phyloP scores from a whole-genome alignment of 345 rosid species.

The Citrus reticulata region DNA sequence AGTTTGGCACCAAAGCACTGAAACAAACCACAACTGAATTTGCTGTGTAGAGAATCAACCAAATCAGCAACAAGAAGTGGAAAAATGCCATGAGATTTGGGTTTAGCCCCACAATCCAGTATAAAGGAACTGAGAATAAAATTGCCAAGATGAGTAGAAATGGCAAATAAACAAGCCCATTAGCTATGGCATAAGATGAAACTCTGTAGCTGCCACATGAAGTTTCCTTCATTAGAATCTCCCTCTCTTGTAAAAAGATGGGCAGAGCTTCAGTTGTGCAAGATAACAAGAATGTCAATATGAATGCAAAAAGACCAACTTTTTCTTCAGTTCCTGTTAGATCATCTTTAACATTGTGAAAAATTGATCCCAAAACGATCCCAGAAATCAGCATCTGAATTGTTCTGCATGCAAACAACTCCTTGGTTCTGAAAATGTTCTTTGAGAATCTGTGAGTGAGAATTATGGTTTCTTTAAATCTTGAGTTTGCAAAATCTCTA shows the following conservation, averaged over 20 bases:
- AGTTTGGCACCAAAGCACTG: slow-evolving; percentile 87
- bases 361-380: slow-evolving; percentile 84
- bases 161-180: slow-evolving; percentile 86
- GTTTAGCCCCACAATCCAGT: slow-evolving; percentile 88
- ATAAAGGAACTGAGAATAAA: slow-evolving; percentile 66
- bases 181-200: slow-evolving; percentile 84
- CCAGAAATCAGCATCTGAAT: slow-evolving; percentile 85
- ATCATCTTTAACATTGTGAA: slow-evolving; percentile 57
- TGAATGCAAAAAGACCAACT: slow-evolving; percentile 93
- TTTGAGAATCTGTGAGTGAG: slow-evolving; percentile 89
- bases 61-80: slow-evolving; percentile 71
- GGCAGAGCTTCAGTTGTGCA: slow-evolving; percentile 91
- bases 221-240: slow-evolving; percentile 87
- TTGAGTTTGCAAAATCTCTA: slow-evolving; percentile 59
- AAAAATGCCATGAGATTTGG: slow-evolving; percentile 60
- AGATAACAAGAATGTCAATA: slow-evolving; percentile 79
- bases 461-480: slow-evolving; percentile 59
- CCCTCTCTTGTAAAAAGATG: slow-evolving; percentile 81
- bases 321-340: slow-evolving; percentile 64
- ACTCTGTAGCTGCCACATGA: slow-evolving; percentile 86
- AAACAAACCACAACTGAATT: slow-evolving; percentile 93
- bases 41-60: slow-evolving; percentile 94
- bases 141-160: slow-evolving; percentile 79
- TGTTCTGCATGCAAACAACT: slow-evolving; percentile 75
- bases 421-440: slow-evolving; percentile 82